Percentiles rank a stretch among this genome's conserved stretches.
Conservation (phyloP, 805 yeast species). For the Brettanomyces custersianus region DNA sequence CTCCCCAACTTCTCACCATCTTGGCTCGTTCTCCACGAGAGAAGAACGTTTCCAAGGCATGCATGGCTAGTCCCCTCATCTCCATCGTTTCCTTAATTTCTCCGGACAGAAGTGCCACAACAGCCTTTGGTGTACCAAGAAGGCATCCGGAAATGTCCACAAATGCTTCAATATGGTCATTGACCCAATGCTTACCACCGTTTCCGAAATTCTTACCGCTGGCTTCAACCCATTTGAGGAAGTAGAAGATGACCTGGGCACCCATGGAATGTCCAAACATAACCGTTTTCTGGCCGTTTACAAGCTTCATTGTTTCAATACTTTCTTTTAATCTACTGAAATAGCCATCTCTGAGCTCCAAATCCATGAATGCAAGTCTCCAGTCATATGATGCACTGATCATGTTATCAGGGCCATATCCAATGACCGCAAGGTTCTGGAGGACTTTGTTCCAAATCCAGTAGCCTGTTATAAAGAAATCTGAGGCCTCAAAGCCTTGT, state of each 20-base stretch:
- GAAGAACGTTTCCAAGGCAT: conserved; percentile 90
- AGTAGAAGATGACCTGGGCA: conserved; percentile 77
- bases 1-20: conserved; percentile 83
- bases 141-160: conserved; percentile 86
- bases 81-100: conserved; percentile 98
- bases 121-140: conserved; percentile 90
- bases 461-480: conserved; percentile 92
- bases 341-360: conserved; percentile 81
- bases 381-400: conserved; percentile 90
- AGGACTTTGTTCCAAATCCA: conserved; percentile 98
- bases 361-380: conserved; percentile 84
- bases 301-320: conserved; percentile 50
- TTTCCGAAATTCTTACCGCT: conserved; percentile 72
- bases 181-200: conserved; percentile 88
- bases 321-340: conserved; percentile 67
- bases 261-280: conserved; percentile 96
- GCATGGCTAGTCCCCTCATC: conserved; percentile 83
- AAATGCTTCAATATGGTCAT: conserved; percentile 69
- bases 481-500: conserved; percentile 95
- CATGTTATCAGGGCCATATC: conserved; percentile 91
- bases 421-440: conserved; percentile 90
- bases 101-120: conserved; percentile 88
- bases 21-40: conserved; percentile 83
- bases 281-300: conserved; percentile 60
- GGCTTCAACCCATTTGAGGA: conserved; percentile 96